Base-by-base conservation (phyloP, 106 monocot genomes). In the Phalaenopsis aphrodite region DNA sequence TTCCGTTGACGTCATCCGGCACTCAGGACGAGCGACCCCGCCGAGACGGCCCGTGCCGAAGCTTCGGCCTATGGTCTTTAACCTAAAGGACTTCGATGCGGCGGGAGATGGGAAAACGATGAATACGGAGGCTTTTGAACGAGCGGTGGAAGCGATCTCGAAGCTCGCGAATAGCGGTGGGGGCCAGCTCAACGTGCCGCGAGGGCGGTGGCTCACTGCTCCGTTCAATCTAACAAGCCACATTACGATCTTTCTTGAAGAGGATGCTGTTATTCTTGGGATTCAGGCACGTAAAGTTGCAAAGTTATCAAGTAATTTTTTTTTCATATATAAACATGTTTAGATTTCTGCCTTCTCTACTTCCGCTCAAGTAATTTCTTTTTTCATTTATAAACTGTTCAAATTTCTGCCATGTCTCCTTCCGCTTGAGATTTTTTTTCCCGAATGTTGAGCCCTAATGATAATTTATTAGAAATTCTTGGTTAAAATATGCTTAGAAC, bases 221-320 rank as follows among this genome's bases (percentile, higher is more conserved):
- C 90, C 90, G 16, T 93, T 93, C 80, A 93, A 93, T 73, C 77
- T 93, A 69, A 90, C 93, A 56, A 93, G 90, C 68, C 88, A 90
- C 67, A 88, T 93, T 86, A 93, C 93, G 21, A 78, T 93, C 38
- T 93, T 93, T 80, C 85, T 93, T 16, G 90, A 74, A 39, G 90
- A 93, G 42, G 93, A 87, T 3, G 85, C 93, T 3, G 90, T 85
- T 6, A 85, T 93, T 78, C 92, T 84, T 55, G 89, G 86, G 55
- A 55, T 86, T 72, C 82, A 89, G 87, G 92, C 89, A 77, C 81
- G 80, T 39, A 42, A 16, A 21, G n/a, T 10, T 24, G 24, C 64
- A 65, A 65, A 24, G 7, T 65, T 30, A 30, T 23, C 64, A 65
- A 14, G 21, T 12, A 30, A 23, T 65, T 65, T 65, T 10, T 5